phyloP scores from a whole-genome alignment of 2,329 filamentous ascomycete species.

The Cryphonectria parasitica region DNA sequence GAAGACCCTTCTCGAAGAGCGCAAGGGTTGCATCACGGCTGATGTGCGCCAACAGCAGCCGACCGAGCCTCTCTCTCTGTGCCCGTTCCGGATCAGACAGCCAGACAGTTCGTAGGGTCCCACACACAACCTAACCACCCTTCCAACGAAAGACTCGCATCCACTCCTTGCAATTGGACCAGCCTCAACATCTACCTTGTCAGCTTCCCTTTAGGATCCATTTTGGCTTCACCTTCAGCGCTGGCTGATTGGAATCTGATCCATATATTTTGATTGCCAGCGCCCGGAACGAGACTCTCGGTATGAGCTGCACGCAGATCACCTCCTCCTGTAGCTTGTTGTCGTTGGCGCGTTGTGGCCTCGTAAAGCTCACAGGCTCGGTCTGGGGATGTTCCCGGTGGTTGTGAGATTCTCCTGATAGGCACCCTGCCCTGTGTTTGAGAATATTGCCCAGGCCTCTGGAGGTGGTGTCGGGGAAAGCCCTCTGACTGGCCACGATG shows the following conservation, averaged over 20 bases:
- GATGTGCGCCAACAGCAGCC: neutral
- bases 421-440: constrained; percentile 30
- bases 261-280: constrained; percentile 6
- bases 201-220: neutral
- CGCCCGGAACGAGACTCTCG: neutral
- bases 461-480: constrained; percentile 24
- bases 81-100: neutral
- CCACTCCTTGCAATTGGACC: neutral
- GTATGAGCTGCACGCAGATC: constrained; percentile 17
- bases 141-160: neutral
- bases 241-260: neutral
- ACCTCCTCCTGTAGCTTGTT: neutral
- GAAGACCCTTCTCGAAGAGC: neutral
- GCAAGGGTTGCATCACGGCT: constrained; percentile 1
- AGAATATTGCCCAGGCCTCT: constrained; percentile 32
- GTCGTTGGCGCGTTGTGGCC: neutral
- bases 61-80: neutral
- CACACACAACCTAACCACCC: neutral
- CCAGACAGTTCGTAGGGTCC: neutral
- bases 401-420: constrained; percentile 23
- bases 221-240: neutral
- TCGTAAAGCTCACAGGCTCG: neutral
- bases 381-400: neutral
- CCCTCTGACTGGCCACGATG: constrained; percentile 20
- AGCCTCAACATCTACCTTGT: neutral